These are phyloP conservation scores for Lipomyces yamanashiensis DNA, from an alignment of 805 yeast genomes.

Conservation along the genomic window DNA sequence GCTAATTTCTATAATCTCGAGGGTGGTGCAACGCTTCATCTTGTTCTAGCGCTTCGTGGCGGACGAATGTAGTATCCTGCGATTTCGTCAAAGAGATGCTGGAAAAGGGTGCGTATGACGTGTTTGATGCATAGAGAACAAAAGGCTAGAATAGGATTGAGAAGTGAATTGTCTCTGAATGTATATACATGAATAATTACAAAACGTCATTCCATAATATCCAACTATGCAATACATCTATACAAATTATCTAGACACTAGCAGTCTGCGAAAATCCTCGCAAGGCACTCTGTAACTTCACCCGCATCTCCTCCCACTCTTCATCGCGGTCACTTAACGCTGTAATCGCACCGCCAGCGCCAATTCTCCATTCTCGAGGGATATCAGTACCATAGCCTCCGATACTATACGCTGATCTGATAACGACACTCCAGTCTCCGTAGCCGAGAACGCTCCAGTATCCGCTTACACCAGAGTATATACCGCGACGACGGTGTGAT, in stretches of 20 bases:
- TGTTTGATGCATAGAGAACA: too few species aligned
- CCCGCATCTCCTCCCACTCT: slow-evolving; percentile 90
- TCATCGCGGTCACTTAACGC: slow-evolving; percentile 79
- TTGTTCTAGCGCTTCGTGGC: slow-evolving; percentile 91
- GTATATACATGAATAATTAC: too few species aligned
- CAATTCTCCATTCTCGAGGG: slow-evolving; percentile 71
- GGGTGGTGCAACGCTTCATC: slow-evolving; percentile 86
- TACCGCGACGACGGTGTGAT: slow-evolving; percentile 60
- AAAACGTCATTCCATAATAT: neutral
- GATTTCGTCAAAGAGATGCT: too few species aligned
- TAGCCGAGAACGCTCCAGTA: slow-evolving; percentile 88
- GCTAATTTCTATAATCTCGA: slow-evolving; percentile 73
- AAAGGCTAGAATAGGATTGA: too few species aligned
- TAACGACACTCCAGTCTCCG: slow-evolving; percentile 96
- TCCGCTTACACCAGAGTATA: slow-evolving; percentile 94
- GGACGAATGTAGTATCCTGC: slow-evolving; percentile 50
- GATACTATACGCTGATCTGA: slow-evolving; percentile 79
- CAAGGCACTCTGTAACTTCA: slow-evolving; percentile 78
- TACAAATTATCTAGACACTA: neutral
- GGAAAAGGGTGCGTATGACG: too few species aligned
- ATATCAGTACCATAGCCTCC: slow-evolving; percentile 49
- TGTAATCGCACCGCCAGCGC: slow-evolving; percentile 98
- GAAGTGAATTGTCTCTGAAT: too few species aligned
- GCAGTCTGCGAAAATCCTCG: slow-evolving; percentile 59
- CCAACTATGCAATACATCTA: neutral